A percentile compares a stretch with the other conserved stretches of the same genome.
Conservation (phyloP, 202 grass and related monocot species). For the Cymbopogon flexuosus region DNA sequence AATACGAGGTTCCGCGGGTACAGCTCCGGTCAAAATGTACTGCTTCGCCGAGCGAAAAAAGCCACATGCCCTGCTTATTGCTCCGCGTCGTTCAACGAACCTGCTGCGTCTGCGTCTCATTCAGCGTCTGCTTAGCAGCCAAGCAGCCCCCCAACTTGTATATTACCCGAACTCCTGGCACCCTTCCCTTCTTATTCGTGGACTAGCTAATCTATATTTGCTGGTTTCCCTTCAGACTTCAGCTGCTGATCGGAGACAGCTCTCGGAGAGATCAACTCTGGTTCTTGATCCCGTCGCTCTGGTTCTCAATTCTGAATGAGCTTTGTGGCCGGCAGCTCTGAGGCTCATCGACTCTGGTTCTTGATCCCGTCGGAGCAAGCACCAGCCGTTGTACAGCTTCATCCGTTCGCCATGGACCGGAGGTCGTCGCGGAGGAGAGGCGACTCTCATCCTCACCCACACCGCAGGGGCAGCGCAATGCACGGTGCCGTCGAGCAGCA, state of each 20-base stretch:
- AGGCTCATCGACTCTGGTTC: neutral
- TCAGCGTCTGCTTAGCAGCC: neutral
- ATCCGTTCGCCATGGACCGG: neutral
- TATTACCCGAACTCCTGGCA: neutral
- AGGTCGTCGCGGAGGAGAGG: neutral
- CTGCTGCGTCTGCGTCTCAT: neutral
- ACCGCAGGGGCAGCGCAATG: neutral
- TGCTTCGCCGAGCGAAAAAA: neutral
- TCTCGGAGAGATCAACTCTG: neutral
- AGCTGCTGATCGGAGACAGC: neutral
- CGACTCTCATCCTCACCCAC: neutral
- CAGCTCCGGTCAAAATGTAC: conserved; percentile 17
- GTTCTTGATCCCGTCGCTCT: too few relatives aligned
- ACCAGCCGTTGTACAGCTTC: neutral
- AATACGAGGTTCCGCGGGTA: neutral
- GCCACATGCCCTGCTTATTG: neutral
- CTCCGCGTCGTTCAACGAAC: conserved; percentile 28
- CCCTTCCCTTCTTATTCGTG: neutral
- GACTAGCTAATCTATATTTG: too few relatives aligned
- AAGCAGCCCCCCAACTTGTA: conserved; percentile 14
- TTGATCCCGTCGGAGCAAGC: neutral
- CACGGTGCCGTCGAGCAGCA: neutral
- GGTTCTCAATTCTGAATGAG: neutral
- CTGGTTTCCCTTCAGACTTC: too few relatives aligned
- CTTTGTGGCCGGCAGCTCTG: neutral